Evolutionary conservation across 371 early-diverging fungal genomes (phyloP).

Genomic region (Mortierella sp.): DNA sequence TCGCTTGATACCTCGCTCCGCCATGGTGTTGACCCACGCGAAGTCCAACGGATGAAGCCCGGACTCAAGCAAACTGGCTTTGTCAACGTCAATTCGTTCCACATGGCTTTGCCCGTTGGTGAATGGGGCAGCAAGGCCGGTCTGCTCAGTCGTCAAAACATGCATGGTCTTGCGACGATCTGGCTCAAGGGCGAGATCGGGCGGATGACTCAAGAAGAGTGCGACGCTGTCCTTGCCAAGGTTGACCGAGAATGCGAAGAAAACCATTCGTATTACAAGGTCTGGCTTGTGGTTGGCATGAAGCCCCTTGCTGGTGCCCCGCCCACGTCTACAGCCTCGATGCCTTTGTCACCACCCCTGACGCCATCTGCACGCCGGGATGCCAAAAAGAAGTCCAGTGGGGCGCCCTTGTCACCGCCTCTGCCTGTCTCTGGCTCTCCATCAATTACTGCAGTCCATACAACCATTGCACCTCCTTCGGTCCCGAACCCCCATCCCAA

Average conservation of each 20-base stretch:
- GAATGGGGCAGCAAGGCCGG: constrained; percentile 52
- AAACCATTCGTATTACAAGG: constrained; percentile 46
- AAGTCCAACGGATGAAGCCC: constrained; percentile 39
- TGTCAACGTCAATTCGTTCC: constrained; percentile 38
- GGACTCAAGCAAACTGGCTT: constrained; percentile 40
- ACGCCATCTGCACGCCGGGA: background rate
- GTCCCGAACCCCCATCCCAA: too few species aligned
- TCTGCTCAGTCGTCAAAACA: constrained; percentile 33
- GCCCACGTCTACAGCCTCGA: constrained; percentile 1
- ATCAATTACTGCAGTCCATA: too few species aligned
- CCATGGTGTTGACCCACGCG: constrained; percentile 48
- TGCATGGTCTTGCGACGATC: constrained; percentile 43
- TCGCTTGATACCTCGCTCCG: constrained; percentile 46
- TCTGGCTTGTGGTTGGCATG: constrained; percentile 48
- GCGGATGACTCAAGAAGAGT: constrained; percentile 29
- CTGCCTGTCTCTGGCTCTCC: too few species aligned
- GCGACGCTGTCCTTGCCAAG: constrained; percentile 23
- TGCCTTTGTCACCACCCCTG: background rate
- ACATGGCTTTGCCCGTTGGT: constrained; percentile 44
- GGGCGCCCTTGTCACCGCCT: too few species aligned
- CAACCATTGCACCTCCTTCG: too few species aligned
- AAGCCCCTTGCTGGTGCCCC: constrained; percentile 17
- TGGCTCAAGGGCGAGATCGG: constrained; percentile 50
- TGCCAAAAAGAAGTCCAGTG: too few species aligned
- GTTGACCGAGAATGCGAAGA: constrained; percentile 28